Base-by-base conservation (phyloP, 768 basidiomycete genomes). In the Serendipita sp. region DNA sequence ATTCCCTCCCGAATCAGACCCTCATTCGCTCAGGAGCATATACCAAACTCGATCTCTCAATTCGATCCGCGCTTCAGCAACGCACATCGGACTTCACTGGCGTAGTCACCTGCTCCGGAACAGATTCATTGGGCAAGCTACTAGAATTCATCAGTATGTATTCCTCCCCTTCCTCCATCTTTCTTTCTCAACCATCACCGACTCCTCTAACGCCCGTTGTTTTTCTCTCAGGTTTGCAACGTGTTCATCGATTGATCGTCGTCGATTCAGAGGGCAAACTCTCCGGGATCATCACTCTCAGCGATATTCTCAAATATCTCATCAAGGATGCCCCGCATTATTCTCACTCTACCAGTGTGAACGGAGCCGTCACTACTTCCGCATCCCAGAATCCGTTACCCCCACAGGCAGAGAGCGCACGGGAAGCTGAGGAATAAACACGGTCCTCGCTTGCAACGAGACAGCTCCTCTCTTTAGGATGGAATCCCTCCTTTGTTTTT, bases 231-330 rank as follows among this genome's bases (percentile, higher is more conserved):
- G 72, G 73, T 53, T 74, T 75, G 53, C 71, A 75, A 9, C 67
- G 77, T 3, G 74, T 76, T n/a, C 77, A 79, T 64, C 72, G 77
- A 13, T 69, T 78, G 61, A 74, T 77, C n/a, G 74, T 77, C 14
- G 74, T 72, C 38, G 65, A 63, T 34, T 65, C 61, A 24, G 64
- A 62, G 56, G 67, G 71, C 0, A 58, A 67, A 16, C 58, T 73
- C 22, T 66, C 69, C 5, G 72, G 72, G 0, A 68, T 73, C 61
- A 64, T 73, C 58, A 69, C 68, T n/a, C 48, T 73, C 28, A 69
- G 69, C 62, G 72, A 73, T 61, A 68, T 73, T 41, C 48, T 73
- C 56, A 51, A 66, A 24, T 73, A 71, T 61, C 38, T 73, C n/a
- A 68, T 73, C n/a, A 58, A 58, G 30, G 53, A 58, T 11, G 11